Evolutionary conservation across 164 flowering plant genomes (phyloP).

Genomic region (Pachysandra terminalis): DNA sequence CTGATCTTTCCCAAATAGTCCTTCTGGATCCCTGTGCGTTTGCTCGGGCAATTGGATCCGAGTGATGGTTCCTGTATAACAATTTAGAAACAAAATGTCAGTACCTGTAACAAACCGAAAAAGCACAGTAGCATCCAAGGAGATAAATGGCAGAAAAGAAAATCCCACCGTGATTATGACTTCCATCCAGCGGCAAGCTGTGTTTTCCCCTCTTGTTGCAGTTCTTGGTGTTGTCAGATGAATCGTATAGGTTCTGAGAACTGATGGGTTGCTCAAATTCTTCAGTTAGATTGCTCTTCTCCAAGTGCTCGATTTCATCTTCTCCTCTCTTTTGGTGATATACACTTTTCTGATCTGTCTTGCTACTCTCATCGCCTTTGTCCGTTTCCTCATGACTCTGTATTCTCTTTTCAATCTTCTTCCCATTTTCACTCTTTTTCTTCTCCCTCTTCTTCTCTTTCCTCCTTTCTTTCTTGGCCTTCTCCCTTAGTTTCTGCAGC

Average conservation of each 20-base stretch:
- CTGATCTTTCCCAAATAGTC: conserved; percentile 1
- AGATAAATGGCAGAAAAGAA: conserved; percentile 3
- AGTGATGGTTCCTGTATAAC: conserved; percentile 28
- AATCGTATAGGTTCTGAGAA: conserved; percentile 28
- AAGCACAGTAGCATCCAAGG: background rate
- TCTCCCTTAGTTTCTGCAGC: conserved; percentile 50
- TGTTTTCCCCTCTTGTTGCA: conserved; percentile 50
- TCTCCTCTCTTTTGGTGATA: conserved; percentile 16
- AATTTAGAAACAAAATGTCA: background rate
- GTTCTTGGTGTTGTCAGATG: conserved; percentile 51
- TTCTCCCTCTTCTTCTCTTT: conserved; percentile 16
- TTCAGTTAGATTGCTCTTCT: conserved; percentile 55
- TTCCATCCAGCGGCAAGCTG: conserved; percentile 10
- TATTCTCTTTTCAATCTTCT: conserved; percentile 9
- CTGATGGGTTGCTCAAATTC: conserved; percentile 46
- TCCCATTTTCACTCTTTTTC: conserved; percentile 14
- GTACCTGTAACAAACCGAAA: background rate
- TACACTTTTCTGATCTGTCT: conserved; percentile 1
- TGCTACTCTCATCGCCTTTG: conserved; percentile 6
- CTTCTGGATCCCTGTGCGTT: conserved; percentile 20
- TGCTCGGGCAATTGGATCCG: conserved; percentile 25
- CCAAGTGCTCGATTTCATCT: conserved; percentile 40
- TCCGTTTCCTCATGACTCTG: conserved; percentile 11
- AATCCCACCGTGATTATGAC: conserved; percentile 29
- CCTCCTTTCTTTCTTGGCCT: conserved; percentile 29